A percentile compares a stretch with the other conserved stretches of the same genome.
phyloP scores from a whole-genome alignment of 1,139 yeast genomes.

The Lodderomyces margitis region DNA sequence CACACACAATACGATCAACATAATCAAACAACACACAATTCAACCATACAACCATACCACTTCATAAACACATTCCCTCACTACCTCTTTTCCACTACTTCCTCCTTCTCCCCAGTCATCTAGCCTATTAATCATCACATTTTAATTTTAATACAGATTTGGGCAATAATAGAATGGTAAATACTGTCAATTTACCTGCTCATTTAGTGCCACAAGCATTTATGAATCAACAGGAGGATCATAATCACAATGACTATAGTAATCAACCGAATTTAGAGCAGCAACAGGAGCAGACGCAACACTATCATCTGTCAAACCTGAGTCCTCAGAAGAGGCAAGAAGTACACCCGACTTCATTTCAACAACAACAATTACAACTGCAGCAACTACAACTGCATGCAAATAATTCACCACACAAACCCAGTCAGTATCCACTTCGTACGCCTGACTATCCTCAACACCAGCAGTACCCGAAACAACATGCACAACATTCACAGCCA shows the following conservation, averaged over 20 bases:
- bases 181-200: constrained; percentile 24
- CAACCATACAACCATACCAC: too few species aligned
- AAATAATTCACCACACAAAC: not conserved
- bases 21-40: too few species aligned
- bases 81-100: too few species aligned
- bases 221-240: constrained; percentile 15
- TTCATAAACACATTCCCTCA: too few species aligned
- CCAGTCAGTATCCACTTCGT: not conserved
- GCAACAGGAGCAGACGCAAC: constrained; percentile 11
- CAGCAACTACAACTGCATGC: constrained; percentile 1
- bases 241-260: constrained; percentile 9
- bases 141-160: not conserved
- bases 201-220: constrained; percentile 37
- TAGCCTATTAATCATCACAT: too few species aligned
- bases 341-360: constrained; percentile 4
- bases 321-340: constrained; percentile 12
- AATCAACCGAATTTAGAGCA: constrained; percentile 10
- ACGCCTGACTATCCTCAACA: not conserved
- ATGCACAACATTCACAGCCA: constrained; percentile 7
- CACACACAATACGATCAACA: too few species aligned
- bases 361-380: constrained; percentile 3
- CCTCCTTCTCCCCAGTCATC: not conserved
- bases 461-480: constrained; percentile 8
- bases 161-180: constrained; percentile 3
- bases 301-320: constrained; percentile 7